Base-by-base conservation (phyloP, 2,329 filamentous ascomycete species). In the Epichloe sibirici region DNA sequence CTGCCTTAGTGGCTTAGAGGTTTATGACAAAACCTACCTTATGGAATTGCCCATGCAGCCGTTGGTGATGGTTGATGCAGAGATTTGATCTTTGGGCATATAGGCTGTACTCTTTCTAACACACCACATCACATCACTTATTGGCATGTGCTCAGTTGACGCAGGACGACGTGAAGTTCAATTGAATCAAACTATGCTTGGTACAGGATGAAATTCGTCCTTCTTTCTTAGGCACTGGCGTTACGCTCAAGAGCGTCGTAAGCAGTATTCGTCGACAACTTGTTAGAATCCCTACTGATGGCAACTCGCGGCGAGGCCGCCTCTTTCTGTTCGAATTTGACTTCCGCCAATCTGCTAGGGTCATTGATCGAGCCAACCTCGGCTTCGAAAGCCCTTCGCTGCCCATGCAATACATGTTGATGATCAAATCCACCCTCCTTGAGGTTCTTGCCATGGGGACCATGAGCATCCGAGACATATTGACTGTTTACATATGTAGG, bases 301-400 rank as follows among this genome's bases (percentile, higher is more conserved):
- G 61, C 57, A 42, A 60, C 61, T n/a, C 61, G 49, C 1, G 57
- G 60, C 23, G 37, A 55, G 6, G 58, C 54, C 37, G 55, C 59
- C 48, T 61, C 57, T 15, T 57, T 58, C 45, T 58, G 52, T 53
- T 63, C 56, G 37, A 78, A 67, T 57, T 71, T 69, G 42, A 65
- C 57, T 62, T 76, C 75, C 4, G 75, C 74, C 40, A 68, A 53
- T 8, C 70, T 59, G 49, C 69, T 67, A 4, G 76, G 76, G 57
- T 79, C 76, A 53, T 75, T 63, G 58, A 70, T 65, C 5, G 68
- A 71, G 2, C 75, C 76, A 54, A 72, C 70, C 58, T 76, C 70
- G 4, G 68, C 58, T 51, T 65, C 61, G 55, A 74, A 63, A 2
- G 69, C 66, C 55, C 67, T 70, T 61, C 67, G 62, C 39, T 67